A percentile compares a stretch with the other conserved stretches of the same genome.
These are phyloP conservation scores for Linaria vulgaris DNA, from an alignment of 257 asterid species.

Conservation along the genomic window DNA sequence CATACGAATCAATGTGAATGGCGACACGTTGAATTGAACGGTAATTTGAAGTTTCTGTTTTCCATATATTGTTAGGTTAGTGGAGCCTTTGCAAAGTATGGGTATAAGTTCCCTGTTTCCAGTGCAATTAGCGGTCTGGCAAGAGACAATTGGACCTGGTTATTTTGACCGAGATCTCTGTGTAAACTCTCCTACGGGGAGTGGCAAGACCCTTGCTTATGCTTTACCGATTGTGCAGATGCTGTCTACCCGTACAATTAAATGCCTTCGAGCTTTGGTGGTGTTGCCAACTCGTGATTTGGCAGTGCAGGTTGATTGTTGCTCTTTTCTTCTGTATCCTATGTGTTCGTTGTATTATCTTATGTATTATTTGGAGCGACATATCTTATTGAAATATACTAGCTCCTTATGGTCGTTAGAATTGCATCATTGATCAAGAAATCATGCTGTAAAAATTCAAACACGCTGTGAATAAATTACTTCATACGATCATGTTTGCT, in stretches of 20 bases:
- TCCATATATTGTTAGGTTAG: constrained; percentile 47
- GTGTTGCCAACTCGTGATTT: constrained; percentile 94
- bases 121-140: constrained; percentile 91
- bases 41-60: not conserved
- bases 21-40: not conserved
- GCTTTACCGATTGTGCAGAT: constrained; percentile 84
- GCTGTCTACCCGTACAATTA: constrained; percentile 59
- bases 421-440: too few species aligned
- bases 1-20: not conserved
- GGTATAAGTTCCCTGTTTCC: constrained; percentile 72
- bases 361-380: too few species aligned
- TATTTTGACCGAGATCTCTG: constrained; percentile 79
- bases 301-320: constrained; percentile 69
- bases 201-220: constrained; percentile 90
- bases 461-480: not conserved
- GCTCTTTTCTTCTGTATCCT: not conserved
- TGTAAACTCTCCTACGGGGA: constrained; percentile 89
- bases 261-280: constrained; percentile 84
- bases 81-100: constrained; percentile 58
- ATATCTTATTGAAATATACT: not conserved
- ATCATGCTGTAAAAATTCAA: not conserved
- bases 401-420: too few species aligned
- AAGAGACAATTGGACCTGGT: constrained; percentile 90
- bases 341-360: not conserved
- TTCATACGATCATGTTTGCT: too few species aligned